Evolutionary conservation across 306 rosid genomes (phyloP).

Genomic region (Oemleria cerasiformis): DNA sequence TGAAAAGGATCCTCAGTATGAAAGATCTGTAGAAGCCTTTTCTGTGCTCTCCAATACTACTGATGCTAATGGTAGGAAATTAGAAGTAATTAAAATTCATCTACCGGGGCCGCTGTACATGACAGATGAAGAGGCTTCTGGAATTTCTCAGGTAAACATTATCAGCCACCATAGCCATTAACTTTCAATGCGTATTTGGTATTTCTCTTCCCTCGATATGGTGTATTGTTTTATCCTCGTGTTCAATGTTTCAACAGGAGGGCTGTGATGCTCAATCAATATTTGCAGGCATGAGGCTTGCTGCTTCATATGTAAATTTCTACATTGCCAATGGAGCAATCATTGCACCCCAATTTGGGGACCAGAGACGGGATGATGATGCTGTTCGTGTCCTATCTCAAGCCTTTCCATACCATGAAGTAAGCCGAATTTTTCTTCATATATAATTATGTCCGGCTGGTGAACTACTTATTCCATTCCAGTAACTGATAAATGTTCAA

Average conservation of each 20-base stretch:
- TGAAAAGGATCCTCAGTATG: constrained; percentile 79
- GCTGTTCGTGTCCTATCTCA: constrained; percentile 63
- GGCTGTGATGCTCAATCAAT: constrained; percentile 59
- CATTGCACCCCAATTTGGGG: constrained; percentile 85
- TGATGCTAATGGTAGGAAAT: constrained; percentile 74
- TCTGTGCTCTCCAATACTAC: constrained; percentile 57
- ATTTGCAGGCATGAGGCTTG: constrained; percentile 69
- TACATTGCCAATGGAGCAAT: constrained; percentile 86
- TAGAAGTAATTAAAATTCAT: constrained; percentile 75
- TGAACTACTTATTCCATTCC: too few species aligned
- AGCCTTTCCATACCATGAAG: constrained; percentile 71
- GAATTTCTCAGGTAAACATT: constrained; percentile 52
- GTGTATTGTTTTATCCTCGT: constrained; percentile 9
- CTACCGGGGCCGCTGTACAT: constrained; percentile 71
- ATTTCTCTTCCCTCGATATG: not conserved
- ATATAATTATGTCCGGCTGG: not conserved
- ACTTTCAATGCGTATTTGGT: too few species aligned
- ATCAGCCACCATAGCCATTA: too few species aligned
- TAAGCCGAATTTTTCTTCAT: constrained; percentile 32
- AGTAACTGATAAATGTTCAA: too few species aligned
- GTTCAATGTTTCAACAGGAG: constrained; percentile 28
- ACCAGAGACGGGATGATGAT: constrained; percentile 76
- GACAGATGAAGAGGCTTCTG: constrained; percentile 79
- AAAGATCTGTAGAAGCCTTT: constrained; percentile 66
- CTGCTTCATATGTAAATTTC: constrained; percentile 89